Percentiles rank a stretch among this genome's conserved stretches.
phyloP scores from a whole-genome alignment of 2,329 filamentous ascomycete genomes.

The Coleophoma crateriformis region DNA sequence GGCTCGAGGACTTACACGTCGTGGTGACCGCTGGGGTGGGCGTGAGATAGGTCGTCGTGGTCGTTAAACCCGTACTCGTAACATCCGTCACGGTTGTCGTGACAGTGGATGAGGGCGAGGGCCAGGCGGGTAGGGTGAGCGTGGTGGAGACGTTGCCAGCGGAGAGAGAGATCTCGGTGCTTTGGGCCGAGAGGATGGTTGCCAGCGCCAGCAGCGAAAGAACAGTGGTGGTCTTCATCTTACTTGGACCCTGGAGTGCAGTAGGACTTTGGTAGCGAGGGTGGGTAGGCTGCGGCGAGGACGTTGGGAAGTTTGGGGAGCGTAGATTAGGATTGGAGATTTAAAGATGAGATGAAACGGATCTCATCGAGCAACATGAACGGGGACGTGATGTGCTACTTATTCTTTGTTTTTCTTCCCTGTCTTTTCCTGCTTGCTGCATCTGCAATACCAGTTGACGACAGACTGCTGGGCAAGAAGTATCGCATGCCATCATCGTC shows the following conservation, averaged over 20 bases:
- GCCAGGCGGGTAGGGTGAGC: constrained; percentile 14
- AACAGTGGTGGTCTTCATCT: not conserved
- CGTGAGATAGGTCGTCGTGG: not conserved
- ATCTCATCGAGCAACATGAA: too few relatives aligned
- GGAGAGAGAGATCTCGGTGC: constrained; percentile 12
- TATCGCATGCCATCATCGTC: too few relatives aligned
- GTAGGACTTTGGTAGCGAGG: not conserved
- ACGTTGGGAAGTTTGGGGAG: not conserved
- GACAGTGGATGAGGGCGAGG: not conserved
- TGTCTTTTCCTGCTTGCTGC: too few relatives aligned
- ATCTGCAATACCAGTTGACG: too few relatives aligned
- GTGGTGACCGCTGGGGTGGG: not conserved
- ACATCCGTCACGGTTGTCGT: constrained; percentile 1
- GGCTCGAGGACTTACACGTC: not conserved
- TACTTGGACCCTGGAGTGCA: not conserved
- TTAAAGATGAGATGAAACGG: not conserved
- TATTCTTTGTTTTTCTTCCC: too few relatives aligned
- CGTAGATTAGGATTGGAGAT: not conserved
- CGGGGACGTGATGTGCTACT: too few relatives aligned
- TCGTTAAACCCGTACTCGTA: not conserved
- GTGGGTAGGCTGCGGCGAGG: not conserved
- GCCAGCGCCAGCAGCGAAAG: not conserved
- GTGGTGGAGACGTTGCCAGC: constrained; percentile 13
- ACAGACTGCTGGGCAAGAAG: too few relatives aligned
- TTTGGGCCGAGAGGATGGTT: constrained; percentile 16